Conservation (phyloP, 164 flowering plant genomes). For the Akebia trifoliata region DNA sequence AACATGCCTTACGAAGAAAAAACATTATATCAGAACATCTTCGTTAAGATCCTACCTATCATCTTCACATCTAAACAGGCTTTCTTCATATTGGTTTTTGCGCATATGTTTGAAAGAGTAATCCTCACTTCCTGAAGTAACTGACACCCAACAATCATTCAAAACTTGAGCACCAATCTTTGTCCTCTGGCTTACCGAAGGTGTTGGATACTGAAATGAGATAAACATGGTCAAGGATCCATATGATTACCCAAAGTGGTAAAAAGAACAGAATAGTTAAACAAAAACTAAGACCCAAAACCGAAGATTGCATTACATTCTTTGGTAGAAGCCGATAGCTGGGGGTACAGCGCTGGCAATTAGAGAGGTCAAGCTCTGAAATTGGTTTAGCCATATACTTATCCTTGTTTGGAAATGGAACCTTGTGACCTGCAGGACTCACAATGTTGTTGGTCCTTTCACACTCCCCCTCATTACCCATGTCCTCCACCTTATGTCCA, state of each 20-base stretch:
- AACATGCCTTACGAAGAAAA: too few relatives aligned
- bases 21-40: too few relatives aligned
- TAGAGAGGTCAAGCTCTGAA: conserved; percentile 91
- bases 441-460: conserved; percentile 41
- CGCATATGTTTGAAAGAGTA: conserved; percentile 99
- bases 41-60: conserved; percentile 62
- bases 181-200: conserved; percentile 76
- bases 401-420: conserved; percentile 52
- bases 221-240: conserved; percentile 2
- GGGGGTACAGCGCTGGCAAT: conserved; percentile 92
- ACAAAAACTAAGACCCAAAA: background rate
- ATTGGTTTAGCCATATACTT: conserved; percentile 73
- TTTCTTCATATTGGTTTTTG: conserved; percentile 97
- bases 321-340: conserved; percentile 93
- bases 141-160: conserved; percentile 97
- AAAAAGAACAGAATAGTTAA: too few relatives aligned
- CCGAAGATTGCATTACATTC: conserved; percentile 49
- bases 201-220: conserved; percentile 71
- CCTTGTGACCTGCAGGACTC: conserved; percentile 40
- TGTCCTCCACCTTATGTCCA: conserved; percentile 61
- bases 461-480: conserved; percentile 49
- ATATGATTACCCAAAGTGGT: background rate
- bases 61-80: conserved; percentile 96
- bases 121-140: conserved; percentile 98
- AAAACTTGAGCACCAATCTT: conserved; percentile 75